Percentiles rank a stretch among this genome's conserved stretches.
These are phyloP conservation scores for Phyllachora maydis DNA, from an alignment of 2,329 filamentous ascomycete species.

Conservation along the genomic window DNA sequence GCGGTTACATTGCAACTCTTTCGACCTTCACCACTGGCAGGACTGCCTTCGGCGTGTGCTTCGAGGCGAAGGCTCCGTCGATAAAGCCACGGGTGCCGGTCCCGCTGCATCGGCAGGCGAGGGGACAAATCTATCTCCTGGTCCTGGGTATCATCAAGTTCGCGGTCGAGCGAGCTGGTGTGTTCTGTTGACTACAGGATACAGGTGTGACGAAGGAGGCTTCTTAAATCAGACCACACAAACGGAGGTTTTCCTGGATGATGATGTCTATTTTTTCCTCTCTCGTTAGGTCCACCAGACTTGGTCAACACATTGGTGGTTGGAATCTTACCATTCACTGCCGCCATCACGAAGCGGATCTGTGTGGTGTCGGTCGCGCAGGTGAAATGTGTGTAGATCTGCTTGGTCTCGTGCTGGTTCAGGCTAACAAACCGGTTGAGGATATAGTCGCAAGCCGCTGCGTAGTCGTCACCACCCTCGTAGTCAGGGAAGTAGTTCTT, in stretches of 20 bases:
- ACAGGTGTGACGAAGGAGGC: too few species aligned
- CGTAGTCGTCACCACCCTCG: constrained; percentile 90
- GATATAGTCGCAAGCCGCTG: constrained; percentile 93
- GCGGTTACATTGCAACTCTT: too few species aligned
- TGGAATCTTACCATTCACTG: constrained; percentile 67
- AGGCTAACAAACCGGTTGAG: constrained; percentile 94
- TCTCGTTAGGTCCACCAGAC: background rate
- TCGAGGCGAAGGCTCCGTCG: too few species aligned
- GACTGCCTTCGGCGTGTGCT: too few species aligned
- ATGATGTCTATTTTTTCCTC: constrained; percentile 58
- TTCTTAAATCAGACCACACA: constrained; percentile 89
- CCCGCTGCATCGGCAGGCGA: too few species aligned
- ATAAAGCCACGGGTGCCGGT: too few species aligned
- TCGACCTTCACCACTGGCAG: too few species aligned
- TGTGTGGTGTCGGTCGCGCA: constrained; percentile 97
- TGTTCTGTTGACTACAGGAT: too few species aligned
- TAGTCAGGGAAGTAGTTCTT: constrained; percentile 81
- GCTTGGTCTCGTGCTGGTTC: constrained; percentile 98
- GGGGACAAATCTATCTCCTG: too few species aligned
- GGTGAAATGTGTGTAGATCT: constrained; percentile 99
- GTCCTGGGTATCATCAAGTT: too few species aligned
- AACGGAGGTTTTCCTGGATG: constrained; percentile 95
- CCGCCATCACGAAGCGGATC: constrained; percentile 98
- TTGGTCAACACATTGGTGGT: background rate
- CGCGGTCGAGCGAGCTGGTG: too few species aligned